Evolutionary conservation across 1,284 basidiomycete species (phyloP).

Genomic region (Ceratobasidium theobromae): DNA sequence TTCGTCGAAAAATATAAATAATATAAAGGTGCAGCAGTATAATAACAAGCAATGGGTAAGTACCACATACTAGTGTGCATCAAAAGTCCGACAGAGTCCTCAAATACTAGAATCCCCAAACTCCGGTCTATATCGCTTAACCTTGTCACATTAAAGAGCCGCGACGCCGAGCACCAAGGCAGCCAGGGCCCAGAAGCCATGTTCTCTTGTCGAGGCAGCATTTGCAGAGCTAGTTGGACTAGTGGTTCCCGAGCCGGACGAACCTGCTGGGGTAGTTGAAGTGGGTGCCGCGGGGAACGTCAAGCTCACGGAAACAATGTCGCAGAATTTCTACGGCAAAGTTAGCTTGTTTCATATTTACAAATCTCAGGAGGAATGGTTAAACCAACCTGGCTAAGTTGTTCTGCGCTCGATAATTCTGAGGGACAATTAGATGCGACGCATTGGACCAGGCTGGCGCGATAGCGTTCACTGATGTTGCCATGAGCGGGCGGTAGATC

Average conservation of each 20-base stretch:
- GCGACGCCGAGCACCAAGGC: not conserved
- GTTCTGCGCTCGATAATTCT: constrained; percentile 7
- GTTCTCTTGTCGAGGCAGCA: not conserved
- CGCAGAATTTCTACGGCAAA: constrained; percentile 10
- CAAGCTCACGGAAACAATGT: too few species aligned
- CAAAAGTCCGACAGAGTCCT: not conserved
- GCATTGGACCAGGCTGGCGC: constrained; percentile 7
- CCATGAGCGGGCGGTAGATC: not conserved
- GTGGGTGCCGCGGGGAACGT: constrained; percentile 7
- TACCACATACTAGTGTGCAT: not conserved
- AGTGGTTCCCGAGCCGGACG: too few species aligned
- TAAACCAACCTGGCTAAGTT: constrained; percentile 1
- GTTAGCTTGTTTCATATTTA: too few species aligned
- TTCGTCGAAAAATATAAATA: constrained; percentile 14
- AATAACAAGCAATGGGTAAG: not conserved
- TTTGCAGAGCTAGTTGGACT: not conserved
- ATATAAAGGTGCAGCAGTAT: constrained; percentile 16
- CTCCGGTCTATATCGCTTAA: too few species aligned
- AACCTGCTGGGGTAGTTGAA: not conserved
- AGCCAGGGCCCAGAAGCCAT: not conserved
- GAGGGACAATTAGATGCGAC: constrained; percentile 2
- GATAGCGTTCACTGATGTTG: constrained; percentile 5
- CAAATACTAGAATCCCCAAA: too few species aligned
- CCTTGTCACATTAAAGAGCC: too few species aligned
- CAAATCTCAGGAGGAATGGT: not conserved